Evolutionary conservation across 2,329 filamentous ascomycete genomes (phyloP).

Genomic region (Macroventuria anomochaeta): DNA sequence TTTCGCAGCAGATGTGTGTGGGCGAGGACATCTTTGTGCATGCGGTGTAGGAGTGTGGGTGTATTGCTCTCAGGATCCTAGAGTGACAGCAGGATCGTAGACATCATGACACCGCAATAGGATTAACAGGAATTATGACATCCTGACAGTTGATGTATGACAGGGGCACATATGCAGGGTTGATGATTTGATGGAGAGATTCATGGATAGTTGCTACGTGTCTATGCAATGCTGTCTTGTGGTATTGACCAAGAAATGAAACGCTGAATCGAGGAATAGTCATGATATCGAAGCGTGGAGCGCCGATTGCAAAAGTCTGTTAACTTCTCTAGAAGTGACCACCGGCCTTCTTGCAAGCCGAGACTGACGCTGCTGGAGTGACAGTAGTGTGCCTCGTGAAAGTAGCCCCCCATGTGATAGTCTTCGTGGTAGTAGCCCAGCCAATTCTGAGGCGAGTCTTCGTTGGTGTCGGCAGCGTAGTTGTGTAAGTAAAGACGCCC

Average conservation of each 20-base stretch:
- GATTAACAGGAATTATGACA: not conserved
- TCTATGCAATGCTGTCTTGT: not conserved
- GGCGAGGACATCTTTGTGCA: not conserved
- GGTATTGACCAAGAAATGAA: not conserved
- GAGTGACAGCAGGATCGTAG: not conserved
- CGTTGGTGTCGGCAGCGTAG: constrained; percentile 47
- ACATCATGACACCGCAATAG: not conserved
- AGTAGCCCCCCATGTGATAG: constrained; percentile 45
- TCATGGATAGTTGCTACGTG: not conserved
- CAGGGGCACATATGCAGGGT: not conserved
- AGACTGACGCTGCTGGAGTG: constrained; percentile 45
- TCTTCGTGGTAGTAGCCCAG: constrained; percentile 39
- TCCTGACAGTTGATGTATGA: not conserved
- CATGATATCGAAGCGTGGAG: not conserved
- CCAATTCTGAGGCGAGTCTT: constrained; percentile 37
- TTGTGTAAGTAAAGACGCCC: constrained; percentile 41
- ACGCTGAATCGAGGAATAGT: not conserved
- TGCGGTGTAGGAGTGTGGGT: too few relatives aligned
- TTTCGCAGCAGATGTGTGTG: not conserved
- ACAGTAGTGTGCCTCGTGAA: constrained; percentile 45
- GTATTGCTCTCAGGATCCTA: not conserved
- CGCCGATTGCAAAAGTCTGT: not conserved
- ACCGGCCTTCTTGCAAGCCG: constrained; percentile 43
- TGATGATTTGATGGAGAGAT: not conserved
- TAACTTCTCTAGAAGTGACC: constrained; percentile 35